Evolutionary conservation across 495 filamentous ascomycete genomes (phyloP), one percentile per base, ranked within the genome.

Genomic region (Penicillium parvum): DNA sequence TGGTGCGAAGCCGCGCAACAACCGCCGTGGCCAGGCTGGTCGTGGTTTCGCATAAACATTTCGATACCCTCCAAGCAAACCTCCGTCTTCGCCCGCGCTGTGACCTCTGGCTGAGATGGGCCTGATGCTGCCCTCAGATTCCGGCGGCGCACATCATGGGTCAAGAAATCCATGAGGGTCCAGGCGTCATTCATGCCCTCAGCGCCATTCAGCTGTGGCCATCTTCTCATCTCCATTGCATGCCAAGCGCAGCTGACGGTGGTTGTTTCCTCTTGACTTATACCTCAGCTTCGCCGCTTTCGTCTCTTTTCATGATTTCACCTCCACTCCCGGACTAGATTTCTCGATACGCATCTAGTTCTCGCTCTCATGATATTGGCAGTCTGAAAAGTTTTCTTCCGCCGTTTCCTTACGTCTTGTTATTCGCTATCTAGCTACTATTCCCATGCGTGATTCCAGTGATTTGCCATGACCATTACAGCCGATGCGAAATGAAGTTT

Each of bases 1-100:
- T 32, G 63, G 69, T 50, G 66, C 71, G 55, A 77, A 71, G 60
- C 64, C 63, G 49, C 71, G 71, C 55, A 75, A 65, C 61, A 74
- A 70, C 58, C 71, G 74, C 42, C 73, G 74, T 42, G 72, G 72
- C 39, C 65, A 30, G 55, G 50, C 59, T 47, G 63, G 71, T 47
- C 71, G 74, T 48, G n/a, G 66, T 65, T 70, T 75, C 49, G 71
- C 69, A 61, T 76, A 63, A 57, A 69, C 54, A 40, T 53, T 58
- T 63, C 58, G 65, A 70, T 70, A 70, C 66, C 64, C 64, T 48
- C 42, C 44, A 56, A 48, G 49, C 45, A 51, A n/a, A 61, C 60
- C 48, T 45, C 52, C 48, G 46, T 43, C 52, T 45, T 43, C 33
- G 39, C 40, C 52, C 47, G 32, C 49, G 54, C 33, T 34, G 26